A percentile compares a stretch with the other conserved stretches of the same genome.
These are phyloP conservation scores for Boletus rex-veris DNA, from an alignment of 768 basidiomycete genomes.

Conservation along the genomic window DNA sequence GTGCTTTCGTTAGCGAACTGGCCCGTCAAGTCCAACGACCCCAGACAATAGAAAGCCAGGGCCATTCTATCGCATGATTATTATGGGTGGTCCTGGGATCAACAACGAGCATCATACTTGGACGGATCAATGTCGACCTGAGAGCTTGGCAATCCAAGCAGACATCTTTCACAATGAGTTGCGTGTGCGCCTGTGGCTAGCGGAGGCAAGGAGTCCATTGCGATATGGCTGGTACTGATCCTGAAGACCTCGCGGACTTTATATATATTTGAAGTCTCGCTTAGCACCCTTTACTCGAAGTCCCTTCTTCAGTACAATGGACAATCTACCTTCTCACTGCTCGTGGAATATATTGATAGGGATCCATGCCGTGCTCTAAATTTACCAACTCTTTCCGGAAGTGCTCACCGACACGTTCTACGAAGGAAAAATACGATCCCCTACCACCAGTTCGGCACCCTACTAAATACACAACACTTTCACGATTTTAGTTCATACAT, in stretches of 20 bases:
- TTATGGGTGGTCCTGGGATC: constrained; percentile 6
- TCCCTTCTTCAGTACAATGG: too few species aligned
- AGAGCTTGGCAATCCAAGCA: constrained; percentile 65
- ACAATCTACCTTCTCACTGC: too few species aligned
- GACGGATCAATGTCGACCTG: constrained; percentile 71
- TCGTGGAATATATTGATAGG: too few species aligned
- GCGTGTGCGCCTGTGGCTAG: constrained; percentile 54
- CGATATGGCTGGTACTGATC: not conserved
- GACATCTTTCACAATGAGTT: constrained; percentile 62
- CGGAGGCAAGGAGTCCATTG: constrained; percentile 19
- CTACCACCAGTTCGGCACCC: not conserved
- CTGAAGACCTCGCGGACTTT: too few species aligned
- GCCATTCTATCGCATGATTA: constrained; percentile 56
- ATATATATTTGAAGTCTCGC: too few species aligned
- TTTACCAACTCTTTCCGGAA: too few species aligned
- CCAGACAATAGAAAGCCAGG: constrained; percentile 84
- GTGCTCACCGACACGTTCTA: too few species aligned
- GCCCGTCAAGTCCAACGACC: constrained; percentile 75
- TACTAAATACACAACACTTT: not conserved
- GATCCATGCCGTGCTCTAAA: too few species aligned
- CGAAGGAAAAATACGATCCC: too few species aligned
- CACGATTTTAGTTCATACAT: not conserved
- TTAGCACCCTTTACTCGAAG: too few species aligned
- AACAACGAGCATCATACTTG: constrained; percentile 44
- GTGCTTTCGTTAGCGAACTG: constrained; percentile 39